Percentiles rank a stretch among this genome's conserved stretches.
Evolutionary conservation across 495 filamentous ascomycete genomes (phyloP).

Genomic region (Penicillium pancosmium): DNA sequence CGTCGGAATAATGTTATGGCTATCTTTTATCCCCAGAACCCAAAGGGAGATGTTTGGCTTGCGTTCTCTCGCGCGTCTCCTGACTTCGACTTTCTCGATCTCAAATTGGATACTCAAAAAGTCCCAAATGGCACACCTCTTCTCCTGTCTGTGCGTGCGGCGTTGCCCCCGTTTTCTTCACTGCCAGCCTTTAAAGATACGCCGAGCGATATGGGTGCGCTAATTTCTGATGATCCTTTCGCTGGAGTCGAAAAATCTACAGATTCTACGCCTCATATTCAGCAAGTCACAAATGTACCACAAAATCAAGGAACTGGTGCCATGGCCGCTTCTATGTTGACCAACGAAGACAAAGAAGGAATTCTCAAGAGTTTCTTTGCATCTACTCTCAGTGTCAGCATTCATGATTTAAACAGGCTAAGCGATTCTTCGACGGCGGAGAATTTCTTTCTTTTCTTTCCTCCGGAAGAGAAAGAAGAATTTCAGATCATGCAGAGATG

Average conservation of each 20-base stretch:
- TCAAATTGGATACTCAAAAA: constrained; percentile 1
- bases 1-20: constrained; percentile 24
- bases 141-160: constrained; percentile 25
- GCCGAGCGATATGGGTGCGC: not conserved
- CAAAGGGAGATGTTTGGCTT: constrained; percentile 25
- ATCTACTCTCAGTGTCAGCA: constrained; percentile 16
- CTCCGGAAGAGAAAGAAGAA: constrained; percentile 29
- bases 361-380: constrained; percentile 11
- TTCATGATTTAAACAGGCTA: constrained; percentile 20
- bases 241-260: not conserved
- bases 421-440: constrained; percentile 20
- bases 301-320: not conserved
- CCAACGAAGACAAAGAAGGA: not conserved
- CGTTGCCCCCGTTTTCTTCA: constrained; percentile 8
- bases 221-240: not conserved
- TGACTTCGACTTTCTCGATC: constrained; percentile 27
- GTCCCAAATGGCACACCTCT: constrained; percentile 22
- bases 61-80: constrained; percentile 31
- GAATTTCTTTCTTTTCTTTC: constrained; percentile 45
- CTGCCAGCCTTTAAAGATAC: not conserved
- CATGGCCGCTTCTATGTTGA: not conserved
- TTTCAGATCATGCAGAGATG: constrained; percentile 31
- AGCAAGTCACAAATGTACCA: not conserved
- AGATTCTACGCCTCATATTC: not conserved
- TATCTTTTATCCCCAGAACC: constrained; percentile 24